A percentile compares a stretch with the other conserved stretches of the same genome.
phyloP scores from a whole-genome alignment of 139 green algal genomes.

The Dunaliella primolecta region DNA sequence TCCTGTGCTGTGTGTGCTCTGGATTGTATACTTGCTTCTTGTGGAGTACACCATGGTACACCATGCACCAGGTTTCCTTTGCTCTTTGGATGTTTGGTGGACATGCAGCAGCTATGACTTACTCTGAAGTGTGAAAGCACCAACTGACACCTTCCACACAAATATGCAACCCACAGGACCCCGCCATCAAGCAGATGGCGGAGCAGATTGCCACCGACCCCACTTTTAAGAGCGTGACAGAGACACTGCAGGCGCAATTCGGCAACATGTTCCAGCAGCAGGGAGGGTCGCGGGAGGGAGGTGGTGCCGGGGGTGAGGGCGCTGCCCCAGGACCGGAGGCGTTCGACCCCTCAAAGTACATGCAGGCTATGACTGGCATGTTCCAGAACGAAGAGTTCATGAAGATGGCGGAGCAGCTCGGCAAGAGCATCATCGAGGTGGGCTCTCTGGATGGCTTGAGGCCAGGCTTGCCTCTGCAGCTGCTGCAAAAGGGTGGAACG shows the following conservation, averaged over 20 bases:
- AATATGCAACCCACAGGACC: too few species aligned
- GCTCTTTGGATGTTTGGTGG: too few species aligned
- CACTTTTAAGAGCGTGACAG: conserved; percentile 62
- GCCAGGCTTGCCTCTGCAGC: too few species aligned
- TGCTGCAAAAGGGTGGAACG: too few species aligned
- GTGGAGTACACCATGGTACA: too few species aligned
- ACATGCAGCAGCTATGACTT: too few species aligned
- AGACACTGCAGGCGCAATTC: conserved; percentile 63
- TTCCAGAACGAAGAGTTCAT: conserved; percentile 79
- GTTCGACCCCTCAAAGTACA: conserved; percentile 70
- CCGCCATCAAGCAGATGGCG: conserved; percentile 77
- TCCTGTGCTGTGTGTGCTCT: too few species aligned
- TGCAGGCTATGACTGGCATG: conserved; percentile 75
- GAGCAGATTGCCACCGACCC: conserved; percentile 77
- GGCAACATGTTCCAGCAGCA: conserved; percentile 38
- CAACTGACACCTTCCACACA: too few species aligned
- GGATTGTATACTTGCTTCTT: too few species aligned
- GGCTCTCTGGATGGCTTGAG: not conserved
- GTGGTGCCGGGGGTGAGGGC: conserved; percentile 7
- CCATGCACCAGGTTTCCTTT: too few species aligned
- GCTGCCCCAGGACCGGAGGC: conserved; percentile 15
- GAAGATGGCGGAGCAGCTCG: conserved; percentile 81
- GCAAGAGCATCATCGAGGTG: conserved; percentile 78
- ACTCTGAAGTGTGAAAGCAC: too few species aligned
- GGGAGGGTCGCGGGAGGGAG: not conserved